Conservation (phyloP, 106 monocot species). For the Dendrobium huoshanense region DNA sequence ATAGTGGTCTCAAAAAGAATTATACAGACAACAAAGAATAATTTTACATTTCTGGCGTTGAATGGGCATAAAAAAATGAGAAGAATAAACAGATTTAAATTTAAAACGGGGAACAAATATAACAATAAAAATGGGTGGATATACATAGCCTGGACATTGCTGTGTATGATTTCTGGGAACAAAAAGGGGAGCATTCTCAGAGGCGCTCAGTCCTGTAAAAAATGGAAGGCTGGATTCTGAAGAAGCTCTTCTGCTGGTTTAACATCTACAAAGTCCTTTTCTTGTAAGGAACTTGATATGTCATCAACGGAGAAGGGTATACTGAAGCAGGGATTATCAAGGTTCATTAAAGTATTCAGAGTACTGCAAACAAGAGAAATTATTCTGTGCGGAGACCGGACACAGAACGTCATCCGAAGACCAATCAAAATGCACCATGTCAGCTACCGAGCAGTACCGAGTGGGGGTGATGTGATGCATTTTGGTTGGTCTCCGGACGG, state of each 20-base stretch:
- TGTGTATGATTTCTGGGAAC: too few relatives aligned
- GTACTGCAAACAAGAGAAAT: background rate
- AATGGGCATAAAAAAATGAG: background rate
- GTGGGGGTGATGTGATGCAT: too few relatives aligned
- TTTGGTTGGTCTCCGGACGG: too few relatives aligned
- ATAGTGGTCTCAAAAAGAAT: background rate
- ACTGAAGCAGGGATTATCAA: constrained; percentile 18
- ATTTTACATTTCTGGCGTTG: background rate
- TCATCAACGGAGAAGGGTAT: constrained; percentile 70
- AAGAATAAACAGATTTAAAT: constrained; percentile 3
- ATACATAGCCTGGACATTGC: background rate
- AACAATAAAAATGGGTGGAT: constrained; percentile 3
- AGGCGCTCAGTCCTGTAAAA: constrained; percentile 54
- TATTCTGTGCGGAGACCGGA: background rate
- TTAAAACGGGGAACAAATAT: background rate
- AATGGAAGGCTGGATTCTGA: constrained; percentile 62
- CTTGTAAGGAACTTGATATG: constrained; percentile 35
- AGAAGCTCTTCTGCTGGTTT: constrained; percentile 53
- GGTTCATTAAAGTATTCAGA: background rate
- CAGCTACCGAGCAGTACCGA: too few relatives aligned
- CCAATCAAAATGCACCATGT: too few relatives aligned
- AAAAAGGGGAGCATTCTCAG: background rate
- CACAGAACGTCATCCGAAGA: too few relatives aligned
- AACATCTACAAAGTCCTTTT: constrained; percentile 47
- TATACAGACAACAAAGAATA: constrained; percentile 3